Evolutionary conservation across 1,139 yeast species (phyloP).

Genomic region (Suhomyces maxii): DNA sequence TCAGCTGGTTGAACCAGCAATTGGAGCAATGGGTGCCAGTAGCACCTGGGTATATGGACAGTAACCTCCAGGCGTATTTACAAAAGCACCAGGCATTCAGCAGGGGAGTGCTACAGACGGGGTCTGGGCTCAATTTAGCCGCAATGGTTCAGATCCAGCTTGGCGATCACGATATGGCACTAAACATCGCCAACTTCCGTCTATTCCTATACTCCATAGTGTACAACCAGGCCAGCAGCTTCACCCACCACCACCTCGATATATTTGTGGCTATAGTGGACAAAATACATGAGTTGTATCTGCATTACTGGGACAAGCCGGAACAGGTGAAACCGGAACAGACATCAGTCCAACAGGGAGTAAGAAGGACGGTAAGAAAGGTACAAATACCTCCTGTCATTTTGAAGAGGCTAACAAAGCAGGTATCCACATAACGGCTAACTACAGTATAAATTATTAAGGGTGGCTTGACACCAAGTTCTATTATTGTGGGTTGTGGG

Average conservation of each 20-base stretch:
- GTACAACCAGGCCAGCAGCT: background rate
- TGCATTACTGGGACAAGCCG: background rate
- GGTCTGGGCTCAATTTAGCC: background rate
- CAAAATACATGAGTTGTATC: background rate
- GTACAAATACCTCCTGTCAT: slow-evolving; percentile 9
- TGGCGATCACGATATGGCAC: background rate
- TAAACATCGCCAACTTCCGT: slow-evolving; percentile 4
- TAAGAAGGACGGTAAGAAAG: slow-evolving; percentile 1
- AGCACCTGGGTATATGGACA: background rate
- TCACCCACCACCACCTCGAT: background rate
- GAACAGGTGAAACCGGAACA: background rate
- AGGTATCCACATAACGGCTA: too few relatives aligned
- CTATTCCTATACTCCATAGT: slow-evolving; percentile 9
- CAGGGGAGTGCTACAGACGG: too few relatives aligned
- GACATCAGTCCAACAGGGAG: background rate
- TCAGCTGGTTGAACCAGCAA: background rate
- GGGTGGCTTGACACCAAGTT: too few relatives aligned
- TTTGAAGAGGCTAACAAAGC: slow-evolving; percentile 3
- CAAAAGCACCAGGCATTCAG: background rate
- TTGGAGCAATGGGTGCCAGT: background rate
- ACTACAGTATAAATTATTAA: too few relatives aligned
- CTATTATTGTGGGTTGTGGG: too few relatives aligned
- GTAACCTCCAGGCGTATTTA: background rate
- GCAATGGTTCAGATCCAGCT: background rate
- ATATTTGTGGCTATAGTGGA: background rate